A percentile compares a stretch with the other conserved stretches of the same genome.
Evolutionary conservation across 164 flowering plant species (phyloP).

Genomic region (Protea cynaroides): DNA sequence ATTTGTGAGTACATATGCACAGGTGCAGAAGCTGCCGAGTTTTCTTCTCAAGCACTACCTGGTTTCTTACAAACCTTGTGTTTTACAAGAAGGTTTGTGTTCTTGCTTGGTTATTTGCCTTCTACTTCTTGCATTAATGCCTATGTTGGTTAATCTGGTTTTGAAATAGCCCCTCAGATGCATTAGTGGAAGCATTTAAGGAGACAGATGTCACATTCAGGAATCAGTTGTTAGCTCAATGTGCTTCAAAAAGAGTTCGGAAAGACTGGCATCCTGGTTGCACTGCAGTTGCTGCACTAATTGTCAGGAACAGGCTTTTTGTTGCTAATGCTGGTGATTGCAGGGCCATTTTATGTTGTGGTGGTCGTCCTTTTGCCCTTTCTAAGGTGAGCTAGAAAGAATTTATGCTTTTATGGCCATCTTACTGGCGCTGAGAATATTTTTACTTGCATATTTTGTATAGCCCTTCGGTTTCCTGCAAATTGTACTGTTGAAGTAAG

Average conservation of each 20-base stretch:
- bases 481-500: not conserved
- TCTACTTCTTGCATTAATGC: not conserved
- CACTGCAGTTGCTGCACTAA: conserved; percentile 65
- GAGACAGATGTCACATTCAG: conserved; percentile 78
- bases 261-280: conserved; percentile 96
- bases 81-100: conserved; percentile 47
- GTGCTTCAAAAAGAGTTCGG: conserved; percentile 43
- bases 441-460: not conserved
- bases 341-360: conserved; percentile 69
- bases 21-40: conserved; percentile 99
- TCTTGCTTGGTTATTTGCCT: conserved; percentile 3
- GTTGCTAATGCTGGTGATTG: conserved; percentile 99
- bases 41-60: conserved; percentile 77
- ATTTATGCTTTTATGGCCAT: too few relatives aligned
- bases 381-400: conserved; percentile 47
- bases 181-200: conserved; percentile 63
- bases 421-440: too few relatives aligned
- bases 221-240: conserved; percentile 40
- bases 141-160: not conserved
- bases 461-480: not conserved
- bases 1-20: conserved; percentile 15
- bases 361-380: conserved; percentile 54
- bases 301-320: conserved; percentile 65
- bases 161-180: conserved; percentile 60
- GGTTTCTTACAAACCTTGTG: conserved; percentile 46